A percentile compares a stretch with the other conserved stretches of the same genome.
phyloP scores from a whole-genome alignment of 495 filamentous ascomycete species.

The Aspergillus campestris region DNA sequence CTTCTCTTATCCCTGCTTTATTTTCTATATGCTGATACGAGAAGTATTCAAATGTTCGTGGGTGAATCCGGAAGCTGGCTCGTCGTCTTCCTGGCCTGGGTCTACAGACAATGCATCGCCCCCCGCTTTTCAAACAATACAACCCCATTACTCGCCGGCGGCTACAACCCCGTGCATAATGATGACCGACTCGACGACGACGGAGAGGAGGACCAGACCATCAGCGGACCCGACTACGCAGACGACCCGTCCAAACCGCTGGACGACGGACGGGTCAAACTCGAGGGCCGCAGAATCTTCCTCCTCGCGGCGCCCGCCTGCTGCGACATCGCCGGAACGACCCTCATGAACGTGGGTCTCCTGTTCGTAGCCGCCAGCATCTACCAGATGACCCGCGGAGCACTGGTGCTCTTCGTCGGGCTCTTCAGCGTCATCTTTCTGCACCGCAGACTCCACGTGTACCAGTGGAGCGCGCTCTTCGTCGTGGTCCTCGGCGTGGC shows the following conservation, averaged over 20 bases:
- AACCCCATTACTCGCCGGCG: slow-evolving; percentile 41
- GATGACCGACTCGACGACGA: slow-evolving; percentile 41
- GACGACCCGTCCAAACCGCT: slow-evolving; percentile 45
- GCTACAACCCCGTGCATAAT: slow-evolving; percentile 55
- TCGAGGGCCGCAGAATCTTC: slow-evolving; percentile 64
- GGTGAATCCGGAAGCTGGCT: slow-evolving; percentile 92
- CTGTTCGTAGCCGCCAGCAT: slow-evolving; percentile 91
- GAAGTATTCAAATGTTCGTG: slow-evolving; percentile 77
- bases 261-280: slow-evolving; percentile 40
- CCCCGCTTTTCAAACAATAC: slow-evolving; percentile 25
- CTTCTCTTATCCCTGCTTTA: neutral
- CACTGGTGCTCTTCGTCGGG: slow-evolving; percentile 89
- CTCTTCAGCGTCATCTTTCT: slow-evolving; percentile 91
- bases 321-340: slow-evolving; percentile 91
- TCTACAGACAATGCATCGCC: slow-evolving; percentile 51
- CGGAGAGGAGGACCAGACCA: slow-evolving; percentile 29
- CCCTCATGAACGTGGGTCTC: slow-evolving; percentile 92
- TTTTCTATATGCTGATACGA: neutral
- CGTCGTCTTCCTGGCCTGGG: slow-evolving; percentile 57
- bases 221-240: slow-evolving; percentile 19
- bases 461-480: slow-evolving; percentile 84
- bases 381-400: slow-evolving; percentile 97
- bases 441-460: slow-evolving; percentile 62
- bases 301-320: slow-evolving; percentile 79
- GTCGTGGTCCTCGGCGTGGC: slow-evolving; percentile 84